Base-by-base conservation (phyloP, 2,329 filamentous ascomycete species). In the Falciphora oryzae region DNA sequence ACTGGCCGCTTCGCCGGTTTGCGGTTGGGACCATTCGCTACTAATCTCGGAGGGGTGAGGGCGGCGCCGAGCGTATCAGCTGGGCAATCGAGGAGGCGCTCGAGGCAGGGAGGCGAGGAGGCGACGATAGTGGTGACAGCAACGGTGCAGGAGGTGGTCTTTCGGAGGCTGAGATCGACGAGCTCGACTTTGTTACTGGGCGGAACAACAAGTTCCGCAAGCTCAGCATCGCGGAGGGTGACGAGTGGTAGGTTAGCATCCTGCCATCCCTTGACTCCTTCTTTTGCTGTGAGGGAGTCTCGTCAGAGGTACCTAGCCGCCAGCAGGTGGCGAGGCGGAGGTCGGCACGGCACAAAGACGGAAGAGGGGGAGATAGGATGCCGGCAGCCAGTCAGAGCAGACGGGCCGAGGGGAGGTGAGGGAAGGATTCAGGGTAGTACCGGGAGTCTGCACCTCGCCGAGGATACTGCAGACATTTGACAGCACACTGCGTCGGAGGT, bases 21-120 rank as follows among this genome's bases (percentile, higher is more conserved):
- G 61, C 66, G 66, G 16, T 63, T 69, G 16, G 68, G 68, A 0
- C 68, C 68, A 8, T 63, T 64, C 1, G 63, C 67, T 1, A 65
- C 67, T 28, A 69, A 69, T 59, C 64, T 69, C 14, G 66, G 67
- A 11, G 68, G 68, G 32, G 64, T 57, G 32, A 69, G 67, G 63
- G 61, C 65, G 67, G 63, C 0, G 68, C 68, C 1, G 68, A 69
- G 56, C 65, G 68, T 4, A 66, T 68, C 18, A 62, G 66, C 6
- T 65, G 67, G 38, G 67, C 66, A 29, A 18, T 63, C 31, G 62
- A 63, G 14, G 62, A 44, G 56, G n/a, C 59, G 14, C 62, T 63
- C 56, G 62, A 63, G 62, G 56, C 56, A 50, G 27, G 56, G 29
- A 27, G 32, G 32, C 58, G 31, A 18, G 58, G 5, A 32, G 56